Base-by-base conservation (phyloP, 1,284 basidiomycete genomes). In the Sporisorium graminicola region DNA sequence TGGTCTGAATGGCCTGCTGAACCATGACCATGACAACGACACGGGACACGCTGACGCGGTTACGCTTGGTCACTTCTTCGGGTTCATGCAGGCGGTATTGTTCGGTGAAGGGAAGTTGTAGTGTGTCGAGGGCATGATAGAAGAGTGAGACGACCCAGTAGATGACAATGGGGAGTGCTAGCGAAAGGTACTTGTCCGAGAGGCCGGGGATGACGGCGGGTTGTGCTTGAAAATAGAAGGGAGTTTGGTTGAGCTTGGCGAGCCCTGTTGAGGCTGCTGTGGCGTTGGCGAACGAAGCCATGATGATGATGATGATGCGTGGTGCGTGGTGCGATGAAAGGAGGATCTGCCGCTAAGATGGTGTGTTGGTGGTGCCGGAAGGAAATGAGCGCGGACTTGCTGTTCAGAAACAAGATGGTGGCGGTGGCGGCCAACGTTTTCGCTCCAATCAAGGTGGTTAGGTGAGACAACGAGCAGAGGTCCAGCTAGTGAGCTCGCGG, bases 21-120 rank as follows among this genome's bases (percentile, higher is more conserved):
- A 94, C 78, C 18, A 95, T 58, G 58, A 98, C 95, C 4, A 92
- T 93, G 80, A 88, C 86, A 52, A 96, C 82, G 58, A 98, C 95
- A 69, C 93, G 86, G 1, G 82, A 69, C 12, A 90, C 89, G 0
- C 91, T 90, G 12, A 91, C 95, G 18, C 91, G 89, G 85, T 99
- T 99, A 64, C 91, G 89, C 3, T 90, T 86, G 72, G 89, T 89
- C 72, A 94, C 90, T 85, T 98, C 95, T 14, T 88, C 89, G 0
- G 92, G 92, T 60, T 95, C 93, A 86, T 99, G 96, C 60, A 99
- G 91, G 43, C 94, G 90, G 86, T 93, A 92, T 67, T 89, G 90
- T 78, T 97, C 92, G 46, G 98, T 90, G 89, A 91, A 93, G 76
- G 91, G 88, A 87, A 92, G 91, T 58, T 90, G 88, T 24, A 82